Percentiles rank a stretch among this genome's conserved stretches.
These are phyloP conservation scores for Backusella morwellensis DNA, from an alignment of 192 early-diverging fungal genomes.

Conservation along the genomic window DNA sequence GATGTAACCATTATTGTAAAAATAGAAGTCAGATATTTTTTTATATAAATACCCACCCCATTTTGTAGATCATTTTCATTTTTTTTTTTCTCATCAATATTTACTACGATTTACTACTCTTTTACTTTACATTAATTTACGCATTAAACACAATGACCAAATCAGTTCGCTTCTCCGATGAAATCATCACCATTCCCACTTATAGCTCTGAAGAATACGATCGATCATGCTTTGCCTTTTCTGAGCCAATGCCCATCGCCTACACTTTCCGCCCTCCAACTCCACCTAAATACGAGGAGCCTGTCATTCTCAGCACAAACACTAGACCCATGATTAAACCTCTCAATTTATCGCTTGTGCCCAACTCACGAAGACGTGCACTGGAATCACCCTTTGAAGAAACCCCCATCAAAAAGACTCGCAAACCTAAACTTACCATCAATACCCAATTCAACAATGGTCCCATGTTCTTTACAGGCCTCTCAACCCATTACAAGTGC, in stretches of 20 bases:
- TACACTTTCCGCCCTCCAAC: conserved; percentile 5
- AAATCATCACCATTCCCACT: neutral
- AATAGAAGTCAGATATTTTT: neutral
- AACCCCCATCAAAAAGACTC: neutral
- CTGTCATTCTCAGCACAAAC: neutral
- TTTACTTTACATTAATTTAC: neutral
- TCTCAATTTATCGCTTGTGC: conserved; percentile 14
- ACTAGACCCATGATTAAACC: conserved; percentile 2
- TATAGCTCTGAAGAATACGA: conserved; percentile 18
- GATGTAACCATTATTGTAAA: neutral
- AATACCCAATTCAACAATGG: conserved; percentile 13
- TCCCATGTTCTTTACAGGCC: conserved; percentile 14
- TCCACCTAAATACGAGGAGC: neutral
- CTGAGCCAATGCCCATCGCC: neutral
- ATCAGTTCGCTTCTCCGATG: conserved; percentile 1
- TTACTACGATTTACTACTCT: neutral
- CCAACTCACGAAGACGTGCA: conserved; percentile 13
- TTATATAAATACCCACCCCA: neutral
- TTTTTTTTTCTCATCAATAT: neutral
- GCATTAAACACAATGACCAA: neutral
- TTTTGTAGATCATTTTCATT: neutral
- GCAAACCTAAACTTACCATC: conserved; percentile 7
- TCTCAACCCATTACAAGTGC: conserved; percentile 17
- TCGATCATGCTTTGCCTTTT: conserved; percentile 15
- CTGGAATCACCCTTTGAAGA: neutral